Evolutionary conservation across 495 filamentous ascomycete species (phyloP).

Genomic region (Trichoderma erinaceum): DNA sequence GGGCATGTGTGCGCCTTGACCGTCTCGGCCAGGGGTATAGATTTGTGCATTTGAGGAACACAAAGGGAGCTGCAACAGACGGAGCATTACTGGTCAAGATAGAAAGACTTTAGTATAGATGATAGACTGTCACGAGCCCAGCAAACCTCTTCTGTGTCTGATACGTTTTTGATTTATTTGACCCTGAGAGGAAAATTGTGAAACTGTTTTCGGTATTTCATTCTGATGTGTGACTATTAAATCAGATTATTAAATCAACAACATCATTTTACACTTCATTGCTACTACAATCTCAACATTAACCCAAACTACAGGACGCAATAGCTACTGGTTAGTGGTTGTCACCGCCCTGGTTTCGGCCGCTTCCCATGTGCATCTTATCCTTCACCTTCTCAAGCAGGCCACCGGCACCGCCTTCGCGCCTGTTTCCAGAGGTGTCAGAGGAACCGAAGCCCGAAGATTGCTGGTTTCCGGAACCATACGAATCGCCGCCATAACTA

Average conservation of each 20-base stretch:
- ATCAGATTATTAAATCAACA: background rate
- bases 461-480: constrained; percentile 21
- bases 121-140: background rate
- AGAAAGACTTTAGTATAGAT: constrained; percentile 45
- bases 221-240: background rate
- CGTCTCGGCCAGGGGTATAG: constrained; percentile 67
- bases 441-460: background rate
- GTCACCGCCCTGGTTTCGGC: background rate
- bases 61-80: constrained; percentile 51
- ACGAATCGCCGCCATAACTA: constrained; percentile 20
- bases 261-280: background rate
- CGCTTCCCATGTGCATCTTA: background rate
- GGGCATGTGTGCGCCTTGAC: constrained; percentile 83
- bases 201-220: background rate
- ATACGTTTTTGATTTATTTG: background rate
- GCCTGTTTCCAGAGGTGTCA: background rate
- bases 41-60: constrained; percentile 66
- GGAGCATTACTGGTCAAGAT: constrained; percentile 67
- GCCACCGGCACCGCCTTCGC: background rate
- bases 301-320: background rate
- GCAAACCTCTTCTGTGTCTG: background rate
- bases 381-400: constrained; percentile 11
- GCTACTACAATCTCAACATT: no score
- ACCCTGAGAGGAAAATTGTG: background rate
- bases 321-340: background rate